Evolutionary conservation across 768 basidiomycete species (phyloP).

Genomic region (Cystobasidium tubakii): DNA sequence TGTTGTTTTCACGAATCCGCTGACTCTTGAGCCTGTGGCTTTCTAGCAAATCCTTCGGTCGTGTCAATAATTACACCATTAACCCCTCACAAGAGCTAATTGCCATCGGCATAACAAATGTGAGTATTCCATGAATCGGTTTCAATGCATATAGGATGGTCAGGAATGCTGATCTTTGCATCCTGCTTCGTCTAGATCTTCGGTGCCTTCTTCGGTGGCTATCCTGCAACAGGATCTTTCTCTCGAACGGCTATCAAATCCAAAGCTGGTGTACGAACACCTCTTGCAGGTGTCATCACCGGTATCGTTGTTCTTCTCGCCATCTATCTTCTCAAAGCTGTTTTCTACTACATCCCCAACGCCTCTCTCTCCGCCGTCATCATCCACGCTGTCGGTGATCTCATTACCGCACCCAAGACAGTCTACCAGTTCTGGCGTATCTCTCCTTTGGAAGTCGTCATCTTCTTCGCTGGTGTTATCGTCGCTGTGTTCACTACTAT

Average conservation of each 20-base stretch:
- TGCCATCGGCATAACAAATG: conserved; percentile 91
- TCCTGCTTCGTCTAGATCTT: too few relatives aligned
- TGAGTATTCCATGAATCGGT: background rate
- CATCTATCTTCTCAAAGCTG: conserved; percentile 79
- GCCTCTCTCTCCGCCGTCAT: conserved; percentile 62
- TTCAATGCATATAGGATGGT: too few relatives aligned
- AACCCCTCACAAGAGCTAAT: conserved; percentile 86
- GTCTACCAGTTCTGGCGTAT: conserved; percentile 89
- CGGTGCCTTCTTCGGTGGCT: conserved; percentile 81
- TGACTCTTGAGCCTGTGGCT: background rate
- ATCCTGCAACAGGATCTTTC: conserved; percentile 96
- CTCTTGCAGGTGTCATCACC: conserved; percentile 76
- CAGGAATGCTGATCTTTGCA: conserved; percentile 25
- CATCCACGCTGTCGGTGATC: conserved; percentile 51
- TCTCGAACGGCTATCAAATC: conserved; percentile 94
- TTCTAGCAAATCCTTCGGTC: conserved; percentile 86
- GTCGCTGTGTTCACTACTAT: conserved; percentile 89
- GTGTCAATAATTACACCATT: conserved; percentile 84
- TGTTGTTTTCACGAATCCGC: background rate
- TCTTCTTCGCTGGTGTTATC: conserved; percentile 46
- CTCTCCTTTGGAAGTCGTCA: conserved; percentile 66
- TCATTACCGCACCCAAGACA: conserved; percentile 75
- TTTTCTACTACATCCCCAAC: conserved; percentile 50
- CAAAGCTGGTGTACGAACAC: conserved; percentile 95
- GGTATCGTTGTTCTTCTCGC: conserved; percentile 86